A percentile compares a stretch with the other conserved stretches of the same genome.
Evolutionary conservation across 495 filamentous ascomycete species (phyloP).

Genomic region (Parachaetomium inaequale): DNA sequence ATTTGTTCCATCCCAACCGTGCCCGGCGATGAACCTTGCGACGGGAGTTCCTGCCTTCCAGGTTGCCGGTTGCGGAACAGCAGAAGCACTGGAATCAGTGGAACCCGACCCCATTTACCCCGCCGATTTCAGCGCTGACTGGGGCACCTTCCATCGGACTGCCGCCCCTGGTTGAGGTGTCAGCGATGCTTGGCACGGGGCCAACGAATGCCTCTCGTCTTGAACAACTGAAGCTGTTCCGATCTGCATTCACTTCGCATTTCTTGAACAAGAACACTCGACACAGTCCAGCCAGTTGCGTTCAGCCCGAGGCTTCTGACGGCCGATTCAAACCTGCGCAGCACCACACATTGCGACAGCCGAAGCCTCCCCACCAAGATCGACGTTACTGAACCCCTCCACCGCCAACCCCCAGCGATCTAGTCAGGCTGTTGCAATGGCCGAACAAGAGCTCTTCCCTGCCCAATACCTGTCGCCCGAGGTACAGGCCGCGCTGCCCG

Average conservation of each 20-base stretch:
- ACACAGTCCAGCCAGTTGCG: not conserved
- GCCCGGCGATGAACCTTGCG: no score
- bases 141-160: not conserved
- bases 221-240: not conserved
- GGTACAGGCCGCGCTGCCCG: slow-evolving; percentile 67
- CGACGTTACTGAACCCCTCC: not conserved
- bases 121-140: not conserved
- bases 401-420: not conserved
- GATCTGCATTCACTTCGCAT: not conserved
- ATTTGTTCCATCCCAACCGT: not conserved
- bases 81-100: no score
- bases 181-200: not conserved
- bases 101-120: no score
- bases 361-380: not conserved
- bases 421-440: slow-evolving; percentile 28
- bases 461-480: slow-evolving; percentile 70
- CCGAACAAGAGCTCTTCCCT: slow-evolving; percentile 66
- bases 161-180: not conserved
- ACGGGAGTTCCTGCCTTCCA: no score
- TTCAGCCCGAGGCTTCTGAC: no score
- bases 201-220: not conserved
- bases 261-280: not conserved
- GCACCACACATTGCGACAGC: not conserved
- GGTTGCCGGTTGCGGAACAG: no score
- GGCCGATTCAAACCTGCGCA: not conserved